A percentile compares a stretch with the other conserved stretches of the same genome.
Evolutionary conservation across 768 basidiomycete species (phyloP).

Genomic region (Leccinum fibrillosum): DNA sequence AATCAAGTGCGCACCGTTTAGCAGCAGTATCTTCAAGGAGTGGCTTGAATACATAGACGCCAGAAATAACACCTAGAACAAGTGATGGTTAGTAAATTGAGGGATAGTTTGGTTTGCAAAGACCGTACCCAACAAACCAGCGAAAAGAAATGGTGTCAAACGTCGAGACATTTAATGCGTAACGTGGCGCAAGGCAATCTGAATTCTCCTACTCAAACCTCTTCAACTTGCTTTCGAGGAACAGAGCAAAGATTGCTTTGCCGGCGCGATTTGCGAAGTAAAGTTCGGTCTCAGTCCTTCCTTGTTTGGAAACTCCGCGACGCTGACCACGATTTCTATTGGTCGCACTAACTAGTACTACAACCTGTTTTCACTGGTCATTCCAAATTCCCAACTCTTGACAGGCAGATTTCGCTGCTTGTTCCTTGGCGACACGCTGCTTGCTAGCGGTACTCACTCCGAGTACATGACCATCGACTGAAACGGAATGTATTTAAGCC

Average conservation of each 20-base stretch:
- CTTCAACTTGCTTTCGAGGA: not conserved
- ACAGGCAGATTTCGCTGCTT: conserved; percentile 45
- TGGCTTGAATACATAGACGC: conserved; percentile 66
- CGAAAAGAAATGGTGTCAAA: conserved; percentile 50
- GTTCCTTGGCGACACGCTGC: conserved; percentile 43
- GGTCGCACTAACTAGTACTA: not conserved
- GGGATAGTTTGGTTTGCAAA: not conserved
- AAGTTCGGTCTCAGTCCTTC: conserved; percentile 6
- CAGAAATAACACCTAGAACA: conserved; percentile 53
- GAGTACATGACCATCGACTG: conserved; percentile 47
- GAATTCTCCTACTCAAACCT: not conserved
- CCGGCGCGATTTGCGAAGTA: conserved; percentile 2
- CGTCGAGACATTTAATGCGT: conserved; percentile 34
- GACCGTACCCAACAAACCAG: conserved; percentile 51
- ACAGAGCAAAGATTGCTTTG: not conserved
- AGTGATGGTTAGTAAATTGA: not conserved
- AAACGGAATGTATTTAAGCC: conserved; percentile 2
- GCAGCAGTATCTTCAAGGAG: conserved; percentile 23
- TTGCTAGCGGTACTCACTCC: conserved; percentile 42
- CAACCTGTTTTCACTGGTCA: conserved; percentile 1
- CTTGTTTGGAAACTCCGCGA: conserved; percentile 29
- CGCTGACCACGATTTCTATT: not conserved
- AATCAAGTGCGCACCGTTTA: conserved; percentile 12
- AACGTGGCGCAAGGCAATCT: not conserved
- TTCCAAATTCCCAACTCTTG: conserved; percentile 26